A percentile compares a stretch with the other conserved stretches of the same genome.
phyloP scores from a whole-genome alignment of 106 monocot genomes.

The Amphibolis antarctica region DNA sequence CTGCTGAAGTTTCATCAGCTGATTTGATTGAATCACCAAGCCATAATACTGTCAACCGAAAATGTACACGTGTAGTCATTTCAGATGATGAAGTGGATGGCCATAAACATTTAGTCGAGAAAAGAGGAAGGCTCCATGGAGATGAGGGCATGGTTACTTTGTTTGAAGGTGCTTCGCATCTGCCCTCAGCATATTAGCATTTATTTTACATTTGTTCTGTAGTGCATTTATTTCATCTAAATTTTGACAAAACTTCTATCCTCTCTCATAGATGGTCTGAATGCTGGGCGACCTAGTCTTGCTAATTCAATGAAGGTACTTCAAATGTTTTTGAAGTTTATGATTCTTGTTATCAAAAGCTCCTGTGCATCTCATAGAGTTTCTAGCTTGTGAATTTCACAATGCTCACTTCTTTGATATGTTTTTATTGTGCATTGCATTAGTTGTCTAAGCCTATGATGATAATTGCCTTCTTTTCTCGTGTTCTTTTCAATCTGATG shows the following conservation, averaged over 20 bases:
- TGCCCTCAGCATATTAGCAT: neutral
- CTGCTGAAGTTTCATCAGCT: constrained; percentile 9
- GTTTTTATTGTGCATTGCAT: neutral
- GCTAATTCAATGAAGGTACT: constrained; percentile 6
- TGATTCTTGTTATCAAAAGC: neutral
- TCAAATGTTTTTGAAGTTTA: neutral
- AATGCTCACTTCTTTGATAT: neutral
- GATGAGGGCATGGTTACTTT: neutral
- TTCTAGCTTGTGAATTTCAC: too few species aligned
- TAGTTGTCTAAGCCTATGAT: neutral
- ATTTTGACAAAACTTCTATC: neutral
- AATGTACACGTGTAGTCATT: constrained; percentile 58
- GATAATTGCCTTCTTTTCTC: neutral
- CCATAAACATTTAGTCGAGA: constrained; percentile 10
- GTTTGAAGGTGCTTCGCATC: constrained; percentile 3
- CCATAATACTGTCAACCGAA: constrained; percentile 35
- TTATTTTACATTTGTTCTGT: too few species aligned
- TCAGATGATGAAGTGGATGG: constrained; percentile 88
- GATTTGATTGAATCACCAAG: constrained; percentile 15
- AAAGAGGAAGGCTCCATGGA: neutral
- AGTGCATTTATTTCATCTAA: too few species aligned
- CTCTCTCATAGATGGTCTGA: neutral
- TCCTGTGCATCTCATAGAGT: neutral
- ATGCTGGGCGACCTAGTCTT: neutral
- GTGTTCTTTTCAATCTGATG: neutral